phyloP scores from a whole-genome alignment of 2,329 filamentous ascomycete genomes.

The Apiospora hydei region DNA sequence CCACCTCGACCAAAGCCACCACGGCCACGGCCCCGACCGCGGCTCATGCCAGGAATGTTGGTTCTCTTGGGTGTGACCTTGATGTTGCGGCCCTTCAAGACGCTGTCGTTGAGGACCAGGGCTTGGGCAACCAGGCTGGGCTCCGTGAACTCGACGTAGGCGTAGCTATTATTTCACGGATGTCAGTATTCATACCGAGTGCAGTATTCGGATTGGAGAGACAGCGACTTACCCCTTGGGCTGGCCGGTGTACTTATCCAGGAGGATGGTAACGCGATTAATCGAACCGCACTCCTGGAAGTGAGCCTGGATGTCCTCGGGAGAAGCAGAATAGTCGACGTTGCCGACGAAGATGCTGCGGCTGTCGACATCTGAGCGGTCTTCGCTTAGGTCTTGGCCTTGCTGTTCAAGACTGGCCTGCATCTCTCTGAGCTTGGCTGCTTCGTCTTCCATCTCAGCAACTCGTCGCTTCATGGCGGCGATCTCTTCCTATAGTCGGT shows the following conservation, averaged over 20 bases:
- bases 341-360: conserved; percentile 98
- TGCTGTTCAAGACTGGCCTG: conserved; percentile 86
- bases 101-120: conserved; percentile 92
- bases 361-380: conserved; percentile 94
- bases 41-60: conserved; percentile 92
- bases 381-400: conserved; percentile 78
- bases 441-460: conserved; percentile 90
- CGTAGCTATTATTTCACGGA: conserved; percentile 72
- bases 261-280: conserved; percentile 94
- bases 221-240: conserved; percentile 86
- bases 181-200: conserved; percentile 8
- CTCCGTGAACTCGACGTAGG: conserved; percentile 98
- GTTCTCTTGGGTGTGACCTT: conserved; percentile 97
- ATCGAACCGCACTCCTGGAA: conserved; percentile 98
- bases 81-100: conserved; percentile 92
- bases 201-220: background rate
- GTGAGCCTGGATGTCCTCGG: conserved; percentile 97
- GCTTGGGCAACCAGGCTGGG: conserved; percentile 92
- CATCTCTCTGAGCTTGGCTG: conserved; percentile 86
- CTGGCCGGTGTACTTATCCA: conserved; percentile 98
- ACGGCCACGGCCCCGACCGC: conserved; percentile 66
- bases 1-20: conserved; percentile 60
- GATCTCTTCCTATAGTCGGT: conserved; percentile 71
- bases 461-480: conserved; percentile 86
- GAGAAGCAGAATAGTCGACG: conserved; percentile 95